Percentiles rank a stretch among this genome's conserved stretches.
These are phyloP conservation scores for Pyricularia sp. DNA, from an alignment of 2,329 filamentous ascomycete species.

Conservation along the genomic window DNA sequence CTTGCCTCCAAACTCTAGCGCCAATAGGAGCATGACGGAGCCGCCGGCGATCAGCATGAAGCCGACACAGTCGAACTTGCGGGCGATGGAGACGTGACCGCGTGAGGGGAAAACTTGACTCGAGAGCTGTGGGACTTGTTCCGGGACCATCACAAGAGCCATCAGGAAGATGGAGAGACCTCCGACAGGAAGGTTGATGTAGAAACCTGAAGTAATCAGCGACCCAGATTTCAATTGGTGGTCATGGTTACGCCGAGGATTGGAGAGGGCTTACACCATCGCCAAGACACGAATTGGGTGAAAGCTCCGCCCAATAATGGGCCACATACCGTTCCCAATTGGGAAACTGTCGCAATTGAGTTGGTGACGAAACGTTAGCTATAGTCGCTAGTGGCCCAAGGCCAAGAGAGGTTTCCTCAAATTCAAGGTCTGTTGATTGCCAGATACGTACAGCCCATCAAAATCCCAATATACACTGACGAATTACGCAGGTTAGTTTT, in stretches of 20 bases:
- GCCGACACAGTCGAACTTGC: slow-evolving; percentile 29
- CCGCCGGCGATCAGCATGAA: slow-evolving; percentile 25
- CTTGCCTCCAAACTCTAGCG: slow-evolving; percentile 35
- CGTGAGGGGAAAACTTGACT: background rate
- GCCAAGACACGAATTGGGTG: slow-evolving; percentile 24
- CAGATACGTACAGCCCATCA: background rate
- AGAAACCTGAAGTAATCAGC: slow-evolving; percentile 22
- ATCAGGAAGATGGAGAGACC: slow-evolving; percentile 19
- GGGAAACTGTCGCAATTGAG: slow-evolving; percentile 20
- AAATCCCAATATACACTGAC: background rate
- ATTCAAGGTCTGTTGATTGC: no score
- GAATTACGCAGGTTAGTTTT: no score
- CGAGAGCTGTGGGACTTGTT: background rate
- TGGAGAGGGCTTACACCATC: slow-evolving; percentile 12
- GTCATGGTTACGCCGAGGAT: background rate
- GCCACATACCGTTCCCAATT: slow-evolving; percentile 30
- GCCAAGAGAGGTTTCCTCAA: no score
- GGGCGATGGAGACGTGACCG: background rate
- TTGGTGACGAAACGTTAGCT: background rate
- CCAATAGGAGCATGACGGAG: slow-evolving; percentile 30
- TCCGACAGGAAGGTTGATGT: slow-evolving; percentile 42
- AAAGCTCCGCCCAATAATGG: slow-evolving; percentile 32
- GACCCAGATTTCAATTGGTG: background rate
- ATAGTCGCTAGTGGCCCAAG: no score
- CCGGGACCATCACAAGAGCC: slow-evolving; percentile 9